Base-by-base conservation (phyloP, 2,329 filamentous ascomycete species). In the Lasiodiplodia sp. region DNA sequence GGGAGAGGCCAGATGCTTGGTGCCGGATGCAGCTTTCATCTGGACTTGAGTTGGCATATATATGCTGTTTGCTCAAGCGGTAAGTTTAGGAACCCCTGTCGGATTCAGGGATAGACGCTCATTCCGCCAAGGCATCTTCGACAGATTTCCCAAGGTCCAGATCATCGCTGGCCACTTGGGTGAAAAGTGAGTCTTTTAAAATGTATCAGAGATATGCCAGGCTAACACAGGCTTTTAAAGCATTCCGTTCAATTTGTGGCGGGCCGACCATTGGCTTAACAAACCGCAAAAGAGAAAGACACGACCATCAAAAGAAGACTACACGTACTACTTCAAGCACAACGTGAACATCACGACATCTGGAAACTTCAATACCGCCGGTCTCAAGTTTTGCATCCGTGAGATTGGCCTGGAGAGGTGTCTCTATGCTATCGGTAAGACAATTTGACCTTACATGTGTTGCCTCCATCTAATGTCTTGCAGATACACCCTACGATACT, bases 21-120 rank as follows among this genome's bases (percentile, higher is more conserved):
- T 3, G 75, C 75, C 0, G 75, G 74, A 11, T 74, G 76, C n/a
- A 75, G 76, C 52, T 77, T 77, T 68, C 81, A 83, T 71, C 70
- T 83, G n/a, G 82, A 83, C 70, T 68, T 84, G 52, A 82, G 79
- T 70, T 82, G 80, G 73, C 82, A 84, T 70, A 60, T 84, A 14
- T 83, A 83, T 71, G 81, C 81, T 0, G 69, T 84, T 10, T 80
- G 77, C 67, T 83, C 81, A 2, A 38, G 60, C n/a, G 60, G 60
- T 52, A 34, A 12, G 60, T 16, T 40, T 21, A 1, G 8, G 1
- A 6, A 10, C 3, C 21, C 18, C 16, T 3, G 0, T 0, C 3
- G 4, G 14, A 16, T 18, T 18, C 37, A 10, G 0, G 11, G n/a
- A 8, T 12, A 6, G 10, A 4, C 2, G 40, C 57, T 62, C 4